phyloP scores from a whole-genome alignment of 148 eudicot genomes.

The Heliosperma pusillum region DNA sequence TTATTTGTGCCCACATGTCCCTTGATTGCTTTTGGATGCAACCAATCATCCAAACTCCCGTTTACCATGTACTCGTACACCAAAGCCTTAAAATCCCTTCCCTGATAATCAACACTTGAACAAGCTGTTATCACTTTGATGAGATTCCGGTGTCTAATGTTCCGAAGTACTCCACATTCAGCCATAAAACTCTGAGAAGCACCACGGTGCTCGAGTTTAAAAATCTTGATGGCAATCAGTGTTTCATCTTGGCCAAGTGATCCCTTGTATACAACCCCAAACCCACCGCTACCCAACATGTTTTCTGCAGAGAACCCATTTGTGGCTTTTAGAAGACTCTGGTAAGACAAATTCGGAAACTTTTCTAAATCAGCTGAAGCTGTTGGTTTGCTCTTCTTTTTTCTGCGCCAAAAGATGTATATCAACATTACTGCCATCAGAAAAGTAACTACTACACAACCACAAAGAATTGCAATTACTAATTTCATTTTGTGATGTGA shows the following conservation, averaged over 20 bases:
- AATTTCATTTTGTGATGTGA: background rate
- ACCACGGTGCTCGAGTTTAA: slow-evolving; percentile 16
- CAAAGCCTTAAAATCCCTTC: slow-evolving; percentile 26
- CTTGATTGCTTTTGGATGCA: slow-evolving; percentile 6
- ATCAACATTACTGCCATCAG: background rate
- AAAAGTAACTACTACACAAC: slow-evolving; percentile 9
- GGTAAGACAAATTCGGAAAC: slow-evolving; percentile 22
- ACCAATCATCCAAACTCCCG: slow-evolving; percentile 21
- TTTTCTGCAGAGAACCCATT: slow-evolving; percentile 27
- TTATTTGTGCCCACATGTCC: background rate
- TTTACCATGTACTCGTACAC: slow-evolving; percentile 27
- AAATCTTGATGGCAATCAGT: slow-evolving; percentile 14
- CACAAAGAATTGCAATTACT: slow-evolving; percentile 7
- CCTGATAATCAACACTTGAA: slow-evolving; percentile 21
- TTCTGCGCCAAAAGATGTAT: background rate
- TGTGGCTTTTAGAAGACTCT: slow-evolving; percentile 23
- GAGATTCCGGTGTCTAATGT: slow-evolving; percentile 18
- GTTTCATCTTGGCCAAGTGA: background rate
- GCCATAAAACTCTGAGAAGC: slow-evolving; percentile 24
- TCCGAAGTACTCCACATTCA: slow-evolving; percentile 24
- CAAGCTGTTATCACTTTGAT: slow-evolving; percentile 23
- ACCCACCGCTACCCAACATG: slow-evolving; percentile 26
- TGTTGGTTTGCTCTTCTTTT: background rate
- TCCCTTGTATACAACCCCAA: slow-evolving; percentile 34
- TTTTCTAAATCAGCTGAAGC: background rate